phyloP scores from a whole-genome alignment of 305 asterid genomes.

The Fraxinus dipetala region DNA sequence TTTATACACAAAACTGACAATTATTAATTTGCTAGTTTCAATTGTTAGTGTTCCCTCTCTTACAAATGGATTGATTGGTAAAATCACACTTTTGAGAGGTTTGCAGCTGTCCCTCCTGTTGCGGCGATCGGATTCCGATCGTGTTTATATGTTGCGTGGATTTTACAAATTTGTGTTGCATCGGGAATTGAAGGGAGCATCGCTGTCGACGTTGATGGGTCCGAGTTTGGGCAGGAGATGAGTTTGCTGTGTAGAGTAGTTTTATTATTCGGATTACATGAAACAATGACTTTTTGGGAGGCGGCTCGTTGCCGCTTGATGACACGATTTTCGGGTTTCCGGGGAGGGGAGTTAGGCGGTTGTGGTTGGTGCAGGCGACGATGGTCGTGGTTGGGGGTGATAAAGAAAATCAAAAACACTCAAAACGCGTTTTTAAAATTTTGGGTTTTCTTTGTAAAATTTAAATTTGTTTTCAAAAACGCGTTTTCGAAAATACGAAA shows the following conservation, averaged over 20 bases:
- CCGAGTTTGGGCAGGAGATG: conserved; percentile 18
- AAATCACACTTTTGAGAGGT: background rate
- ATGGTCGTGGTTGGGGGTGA: no score
- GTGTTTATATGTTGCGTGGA: conserved; percentile 36
- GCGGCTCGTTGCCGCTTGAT: conserved; percentile 54
- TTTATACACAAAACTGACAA: conserved; percentile 13
- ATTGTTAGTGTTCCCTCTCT: conserved; percentile 29
- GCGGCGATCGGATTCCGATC: conserved; percentile 8
- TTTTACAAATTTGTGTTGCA: conserved; percentile 39
- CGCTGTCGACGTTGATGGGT: conserved; percentile 32
- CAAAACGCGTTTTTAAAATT: no score
- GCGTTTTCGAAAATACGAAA: no score
- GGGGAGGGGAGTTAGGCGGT: conserved; percentile 35
- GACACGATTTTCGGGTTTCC: conserved; percentile 43
- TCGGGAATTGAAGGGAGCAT: conserved; percentile 48
- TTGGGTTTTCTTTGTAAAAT: no score
- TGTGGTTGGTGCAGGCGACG: no score
- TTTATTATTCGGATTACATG: conserved; percentile 61
- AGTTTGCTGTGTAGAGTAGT: conserved; percentile 26
- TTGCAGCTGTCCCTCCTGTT: background rate
- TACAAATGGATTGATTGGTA: conserved; percentile 22
- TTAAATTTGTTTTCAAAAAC: no score
- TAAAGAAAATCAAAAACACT: no score
- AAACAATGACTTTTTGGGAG: conserved; percentile 50
- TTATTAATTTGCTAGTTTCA: conserved; percentile 29